These are phyloP conservation scores for Plasmodium coatneyi DNA, from an alignment of 169 alveolate genomes.

Conservation along the genomic window DNA sequence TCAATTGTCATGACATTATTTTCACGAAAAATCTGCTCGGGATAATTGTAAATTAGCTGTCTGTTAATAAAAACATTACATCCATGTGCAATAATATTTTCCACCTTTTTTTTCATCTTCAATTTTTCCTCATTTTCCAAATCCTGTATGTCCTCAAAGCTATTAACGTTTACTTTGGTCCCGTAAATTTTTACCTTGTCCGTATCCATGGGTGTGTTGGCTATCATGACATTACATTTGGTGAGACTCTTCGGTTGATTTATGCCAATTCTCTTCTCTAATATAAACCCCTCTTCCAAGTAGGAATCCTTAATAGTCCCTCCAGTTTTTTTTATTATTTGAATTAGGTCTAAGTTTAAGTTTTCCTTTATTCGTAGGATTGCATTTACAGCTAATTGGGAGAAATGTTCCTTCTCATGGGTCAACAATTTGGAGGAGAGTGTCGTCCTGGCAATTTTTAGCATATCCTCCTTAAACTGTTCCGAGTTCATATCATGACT, in stretches of 20 bases:
- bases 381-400: constrained; percentile 98
- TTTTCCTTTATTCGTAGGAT: constrained; percentile 91
- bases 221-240: constrained; percentile 94
- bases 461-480: constrained; percentile 91
- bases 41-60: constrained; percentile 98
- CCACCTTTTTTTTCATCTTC: constrained; percentile 98
- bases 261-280: constrained; percentile 96
- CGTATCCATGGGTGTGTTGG: constrained; percentile 99
- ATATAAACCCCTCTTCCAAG: constrained; percentile 98
- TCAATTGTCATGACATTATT: constrained; percentile 98
- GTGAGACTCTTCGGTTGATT: constrained; percentile 94
- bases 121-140: constrained; percentile 98
- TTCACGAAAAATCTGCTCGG: constrained; percentile 97
- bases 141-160: constrained; percentile 98
- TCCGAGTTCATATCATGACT: constrained; percentile 88
- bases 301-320: constrained; percentile 97
- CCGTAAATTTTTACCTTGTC: constrained; percentile 99
- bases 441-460: constrained; percentile 98
- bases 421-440: constrained; percentile 97
- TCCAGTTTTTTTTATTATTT: constrained; percentile 97
- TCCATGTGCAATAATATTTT: constrained; percentile 95
- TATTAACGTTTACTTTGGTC: constrained; percentile 97
- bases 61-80: constrained; percentile 99
- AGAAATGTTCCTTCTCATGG: constrained; percentile 96
- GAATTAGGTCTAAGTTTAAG: constrained; percentile 91